Conservation (phyloP, 2,329 filamentous ascomycete species). For the Cercospora janseana region DNA sequence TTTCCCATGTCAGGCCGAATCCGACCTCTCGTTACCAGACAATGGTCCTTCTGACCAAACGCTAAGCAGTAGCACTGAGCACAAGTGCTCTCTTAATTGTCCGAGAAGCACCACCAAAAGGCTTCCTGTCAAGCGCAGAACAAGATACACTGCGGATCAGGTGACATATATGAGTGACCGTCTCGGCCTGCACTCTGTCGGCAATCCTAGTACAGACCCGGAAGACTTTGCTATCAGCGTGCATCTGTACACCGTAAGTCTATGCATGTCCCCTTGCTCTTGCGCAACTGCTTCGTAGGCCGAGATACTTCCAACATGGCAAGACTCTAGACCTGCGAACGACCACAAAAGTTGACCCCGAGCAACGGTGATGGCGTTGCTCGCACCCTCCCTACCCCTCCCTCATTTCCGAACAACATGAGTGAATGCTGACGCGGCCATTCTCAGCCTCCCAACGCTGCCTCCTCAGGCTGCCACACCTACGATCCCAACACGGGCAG, state of each 20-base stretch:
- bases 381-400: no score
- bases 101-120: slow-evolving; percentile 36
- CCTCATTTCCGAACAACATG: neutral
- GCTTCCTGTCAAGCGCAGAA: slow-evolving; percentile 44
- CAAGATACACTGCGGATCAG: slow-evolving; percentile 65
- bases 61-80: slow-evolving; percentile 27
- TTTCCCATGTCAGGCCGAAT: slow-evolving; percentile 56
- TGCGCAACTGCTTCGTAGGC: no score
- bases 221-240: slow-evolving; percentile 78
- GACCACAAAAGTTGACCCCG: no score
- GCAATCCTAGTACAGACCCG: slow-evolving; percentile 61
- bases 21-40: neutral
- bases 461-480: slow-evolving; percentile 74
- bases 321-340: no score
- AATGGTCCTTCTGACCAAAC: no score
- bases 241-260: slow-evolving; percentile 58
- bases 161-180: slow-evolving; percentile 90
- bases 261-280: no score
- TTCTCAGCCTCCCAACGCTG: slow-evolving; percentile 74
- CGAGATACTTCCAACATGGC: no score
- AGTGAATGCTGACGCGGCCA: no score
- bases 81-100: slow-evolving; percentile 36
- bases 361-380: no score
- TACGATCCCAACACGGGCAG: slow-evolving; percentile 76
- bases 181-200: slow-evolving; percentile 79